Conservation (phyloP, 257 asterid species). For the Hygrophila difformis region DNA sequence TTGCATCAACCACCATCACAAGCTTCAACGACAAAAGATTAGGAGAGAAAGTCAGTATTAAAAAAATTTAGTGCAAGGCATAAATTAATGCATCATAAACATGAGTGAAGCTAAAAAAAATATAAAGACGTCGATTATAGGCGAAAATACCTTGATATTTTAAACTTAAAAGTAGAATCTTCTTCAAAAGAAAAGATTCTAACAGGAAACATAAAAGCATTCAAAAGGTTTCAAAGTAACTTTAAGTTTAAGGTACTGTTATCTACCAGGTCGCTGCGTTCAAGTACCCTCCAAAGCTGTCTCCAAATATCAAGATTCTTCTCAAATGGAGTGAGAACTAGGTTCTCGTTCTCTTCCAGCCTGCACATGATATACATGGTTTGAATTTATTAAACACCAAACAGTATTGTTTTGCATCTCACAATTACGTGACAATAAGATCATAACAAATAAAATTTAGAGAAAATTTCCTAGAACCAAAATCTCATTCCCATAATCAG, state of each 20-base stretch:
- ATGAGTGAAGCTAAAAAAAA: neutral
- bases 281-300: slow-evolving; percentile 99
- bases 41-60: slow-evolving; percentile 17
- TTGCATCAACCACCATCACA: slow-evolving; percentile 97
- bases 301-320: slow-evolving; percentile 98
- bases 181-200: slow-evolving; percentile 5
- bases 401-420: too few species aligned
- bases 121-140: neutral
- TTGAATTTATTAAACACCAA: too few species aligned
- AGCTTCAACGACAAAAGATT: slow-evolving; percentile 36
- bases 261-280: slow-evolving; percentile 96
- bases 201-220: neutral
- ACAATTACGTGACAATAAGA: too few species aligned
- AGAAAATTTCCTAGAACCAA: too few species aligned
- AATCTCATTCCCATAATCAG: too few species aligned
- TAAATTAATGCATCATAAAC: neutral
- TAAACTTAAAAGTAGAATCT: too few species aligned
- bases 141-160: too few species aligned
- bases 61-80: neutral
- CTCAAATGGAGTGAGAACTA: slow-evolving; percentile 96
- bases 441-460: too few species aligned
- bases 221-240: neutral
- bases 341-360: slow-evolving; percentile 89
- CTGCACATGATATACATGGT: slow-evolving; percentile 25
- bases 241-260: neutral